These are phyloP conservation scores for Recurvomyces mirabilis DNA, from an alignment of 495 filamentous ascomycete species.

Conservation along the genomic window DNA sequence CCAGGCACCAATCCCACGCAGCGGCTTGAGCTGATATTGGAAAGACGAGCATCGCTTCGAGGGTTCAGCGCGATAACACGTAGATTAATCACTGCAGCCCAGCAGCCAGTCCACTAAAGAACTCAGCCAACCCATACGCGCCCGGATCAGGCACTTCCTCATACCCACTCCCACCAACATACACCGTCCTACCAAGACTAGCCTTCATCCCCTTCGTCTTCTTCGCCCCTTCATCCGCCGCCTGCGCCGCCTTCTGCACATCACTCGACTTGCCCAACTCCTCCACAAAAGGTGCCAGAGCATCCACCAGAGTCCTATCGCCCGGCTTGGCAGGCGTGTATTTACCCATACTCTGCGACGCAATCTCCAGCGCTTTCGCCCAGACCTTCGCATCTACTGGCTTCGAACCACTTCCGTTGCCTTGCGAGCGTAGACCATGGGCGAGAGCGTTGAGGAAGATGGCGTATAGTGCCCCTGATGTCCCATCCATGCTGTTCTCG, in stretches of 20 bases:
- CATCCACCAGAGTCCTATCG: constrained; percentile 85
- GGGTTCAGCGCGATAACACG: no score
- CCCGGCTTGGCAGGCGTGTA: constrained; percentile 88
- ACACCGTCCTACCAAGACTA: constrained; percentile 77
- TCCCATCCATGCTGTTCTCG: constrained; percentile 91
- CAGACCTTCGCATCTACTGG: constrained; percentile 47
- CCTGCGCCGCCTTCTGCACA: constrained; percentile 58
- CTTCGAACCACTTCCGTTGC: constrained; percentile 35
- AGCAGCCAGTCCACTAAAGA: constrained; percentile 66
- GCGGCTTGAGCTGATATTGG: no score
- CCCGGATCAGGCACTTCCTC: constrained; percentile 85
- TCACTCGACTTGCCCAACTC: constrained; percentile 51
- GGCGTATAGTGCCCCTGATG: constrained; percentile 85
- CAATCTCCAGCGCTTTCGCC: constrained; percentile 61
- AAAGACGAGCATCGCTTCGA: no score
- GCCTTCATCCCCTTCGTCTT: constrained; percentile 85
- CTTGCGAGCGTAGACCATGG: constrained; percentile 55
- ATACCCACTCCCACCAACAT: constrained; percentile 75
- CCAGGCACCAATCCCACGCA: no score
- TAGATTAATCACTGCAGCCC: constrained; percentile 32
- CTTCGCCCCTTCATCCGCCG: constrained; percentile 64
- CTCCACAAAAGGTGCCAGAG: constrained; percentile 76
- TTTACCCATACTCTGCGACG: constrained; percentile 56
- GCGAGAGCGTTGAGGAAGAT: constrained; percentile 92
- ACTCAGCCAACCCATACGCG: constrained; percentile 69